Evolutionary conservation across 768 basidiomycete genomes (phyloP).

Genomic region (Amanita rimosa): DNA sequence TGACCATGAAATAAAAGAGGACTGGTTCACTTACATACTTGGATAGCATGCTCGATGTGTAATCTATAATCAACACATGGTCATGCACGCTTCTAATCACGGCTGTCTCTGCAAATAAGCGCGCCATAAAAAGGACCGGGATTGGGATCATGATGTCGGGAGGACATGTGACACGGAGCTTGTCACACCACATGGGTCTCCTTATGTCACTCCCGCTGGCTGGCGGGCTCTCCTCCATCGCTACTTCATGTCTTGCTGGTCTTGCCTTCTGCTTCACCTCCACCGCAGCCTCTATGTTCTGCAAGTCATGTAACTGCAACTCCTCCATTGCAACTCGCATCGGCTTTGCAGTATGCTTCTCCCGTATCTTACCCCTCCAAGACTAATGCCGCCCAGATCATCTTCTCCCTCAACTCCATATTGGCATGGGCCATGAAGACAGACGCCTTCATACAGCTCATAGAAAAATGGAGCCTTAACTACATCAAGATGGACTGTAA

Average conservation of each 20-base stretch:
- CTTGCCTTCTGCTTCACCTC: constrained; percentile 5
- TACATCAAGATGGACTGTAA: constrained; percentile 98
- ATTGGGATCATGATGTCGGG: not conserved
- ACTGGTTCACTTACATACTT: not conserved
- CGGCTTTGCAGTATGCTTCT: constrained; percentile 64
- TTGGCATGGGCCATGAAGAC: constrained; percentile 97
- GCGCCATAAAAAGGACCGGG: too few relatives aligned
- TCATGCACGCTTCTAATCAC: too few relatives aligned
- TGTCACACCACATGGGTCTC: constrained; percentile 46
- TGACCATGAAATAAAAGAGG: not conserved
- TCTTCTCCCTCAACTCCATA: constrained; percentile 92
- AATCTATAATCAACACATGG: too few relatives aligned
- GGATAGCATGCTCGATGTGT: too few relatives aligned
- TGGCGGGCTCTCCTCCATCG: constrained; percentile 68
- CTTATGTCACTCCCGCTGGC: constrained; percentile 64
- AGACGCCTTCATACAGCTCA: constrained; percentile 70
- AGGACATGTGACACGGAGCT: not conserved
- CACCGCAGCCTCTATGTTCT: constrained; percentile 78
- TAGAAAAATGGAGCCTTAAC: constrained; percentile 90
- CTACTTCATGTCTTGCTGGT: constrained; percentile 36
- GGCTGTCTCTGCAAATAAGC: too few relatives aligned
- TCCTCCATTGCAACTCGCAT: constrained; percentile 96
- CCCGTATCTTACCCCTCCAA: not conserved
- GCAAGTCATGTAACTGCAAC: constrained; percentile 98
- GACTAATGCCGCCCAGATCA: constrained; percentile 47